phyloP scores from a whole-genome alignment of 2,329 filamentous ascomycete species.

The Penicillium sp. region DNA sequence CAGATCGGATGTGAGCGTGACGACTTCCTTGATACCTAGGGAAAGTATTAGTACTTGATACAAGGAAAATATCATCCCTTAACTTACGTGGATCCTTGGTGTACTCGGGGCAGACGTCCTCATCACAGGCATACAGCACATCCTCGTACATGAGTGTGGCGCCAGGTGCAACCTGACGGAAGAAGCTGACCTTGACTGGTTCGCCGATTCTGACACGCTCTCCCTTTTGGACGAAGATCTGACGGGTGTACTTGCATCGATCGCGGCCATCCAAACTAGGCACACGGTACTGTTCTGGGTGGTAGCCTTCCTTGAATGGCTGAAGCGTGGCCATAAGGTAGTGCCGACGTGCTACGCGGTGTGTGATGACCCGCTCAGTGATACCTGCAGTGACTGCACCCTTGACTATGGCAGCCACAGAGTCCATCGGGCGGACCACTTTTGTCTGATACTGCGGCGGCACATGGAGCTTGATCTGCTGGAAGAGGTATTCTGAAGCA shows the following conservation, averaged over 20 bases:
- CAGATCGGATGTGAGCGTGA: conserved; percentile 91
- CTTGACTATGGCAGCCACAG: conserved; percentile 95
- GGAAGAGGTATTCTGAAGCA: conserved; percentile 96
- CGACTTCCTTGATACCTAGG: conserved; percentile 94
- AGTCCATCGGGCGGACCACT: conserved; percentile 97
- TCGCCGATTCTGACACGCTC: conserved; percentile 99
- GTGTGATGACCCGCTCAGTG: conserved; percentile 90
- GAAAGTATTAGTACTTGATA: neutral
- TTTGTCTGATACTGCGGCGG: conserved; percentile 97
- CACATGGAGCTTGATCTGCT: conserved; percentile 97
- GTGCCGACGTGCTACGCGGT: conserved; percentile 90
- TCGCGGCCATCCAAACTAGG: conserved; percentile 95
- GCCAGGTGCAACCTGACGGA: conserved; percentile 91
- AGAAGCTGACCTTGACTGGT: conserved; percentile 96
- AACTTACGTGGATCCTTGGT: conserved; percentile 97
- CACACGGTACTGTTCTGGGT: conserved; percentile 95
- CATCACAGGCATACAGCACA: conserved; percentile 92
- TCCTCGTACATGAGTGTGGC: conserved; percentile 99
- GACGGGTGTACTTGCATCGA: conserved; percentile 93
- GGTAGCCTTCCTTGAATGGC: conserved; percentile 97
- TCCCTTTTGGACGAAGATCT: conserved; percentile 97
- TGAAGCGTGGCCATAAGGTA: conserved; percentile 99
- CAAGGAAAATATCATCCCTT: neutral
- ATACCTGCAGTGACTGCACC: conserved; percentile 96
- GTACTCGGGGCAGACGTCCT: conserved; percentile 96